Base-by-base conservation (phyloP, 345 rosid genomes). In the Mallotus nudiflorus region DNA sequence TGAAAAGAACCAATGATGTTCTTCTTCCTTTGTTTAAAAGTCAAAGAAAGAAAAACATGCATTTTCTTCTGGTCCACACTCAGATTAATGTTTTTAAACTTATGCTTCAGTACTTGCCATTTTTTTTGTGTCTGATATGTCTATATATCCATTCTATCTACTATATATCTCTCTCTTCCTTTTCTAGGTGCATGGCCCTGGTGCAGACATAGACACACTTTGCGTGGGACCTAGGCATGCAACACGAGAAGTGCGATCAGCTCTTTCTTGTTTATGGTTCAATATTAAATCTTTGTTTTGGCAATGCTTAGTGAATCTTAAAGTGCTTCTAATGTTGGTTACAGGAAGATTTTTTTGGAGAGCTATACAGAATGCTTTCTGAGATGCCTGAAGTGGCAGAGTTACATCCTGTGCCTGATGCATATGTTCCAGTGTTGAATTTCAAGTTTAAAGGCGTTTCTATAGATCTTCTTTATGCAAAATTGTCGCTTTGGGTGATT, bases 161-260 rank as follows among this genome's bases (percentile, higher is more conserved):
- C n/a, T n/a, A n/a, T n/a, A n/a, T 19, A 49, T 77, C 22, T 54
- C 45, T 44, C 10, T 64, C 64, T 49, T 51, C 10, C 51, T 65
- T 39, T 75, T 62, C 56, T 75, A 95, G 99, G 99, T 95, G 78
- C 97, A 95, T 77, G 91, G 99, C 67, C 99, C 98, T 70, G 99
- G 99, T 53, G 98, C 98, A 19, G 99, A 95, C 85, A 87, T 95
- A 69, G 98, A 95, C 82, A 95, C 97, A 1, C 90, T 95, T 46
- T 95, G 97, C 49, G 98, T 92, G 67, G 99, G 98, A 72, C 99
- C 99, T 49, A 86, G 91, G 71, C 87, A 92, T 75, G 99, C 98
- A 60, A 83, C 96, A 45, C 77, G 99, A 85, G 98, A 95, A 80
- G 99, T 92, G 81, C 73, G 88, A 76, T 78, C 73, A 73, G 65